Base-by-base conservation (phyloP, 73 alveolate species). In the Paramecium primaurelia region DNA sequence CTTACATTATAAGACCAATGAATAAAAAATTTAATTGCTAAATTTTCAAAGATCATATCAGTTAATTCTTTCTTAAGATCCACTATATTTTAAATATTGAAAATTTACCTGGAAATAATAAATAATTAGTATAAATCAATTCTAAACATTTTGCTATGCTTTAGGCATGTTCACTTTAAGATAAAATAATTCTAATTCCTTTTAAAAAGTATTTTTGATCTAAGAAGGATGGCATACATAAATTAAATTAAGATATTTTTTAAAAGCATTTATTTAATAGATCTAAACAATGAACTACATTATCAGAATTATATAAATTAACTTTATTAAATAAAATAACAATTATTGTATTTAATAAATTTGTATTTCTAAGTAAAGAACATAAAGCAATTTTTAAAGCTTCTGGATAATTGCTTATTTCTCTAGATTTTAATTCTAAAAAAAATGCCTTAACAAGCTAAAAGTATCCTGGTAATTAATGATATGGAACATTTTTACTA, bases 381-480 rank as follows among this genome's bases (percentile, higher is more conserved):
- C 93, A 71, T 26, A 97, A 51, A 4, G 97, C 93, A 22, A 87
- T 93, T 44, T 94, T 94, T 40, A 97, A 86, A 26, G 98, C 97
- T 47, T 97, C 97, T 14, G 99, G 99, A 89, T 97, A 97, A 32
- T 80, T 73, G 0, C 94, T 75, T 12, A 97, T 80, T n/a, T 94
- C 97, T 86, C 99, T 88, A 22, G 86, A 94, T 83, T 95, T 97
- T 92, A 97, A 58, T 80, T 97, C 99, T 10, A 94, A 47, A 18
- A 97, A 68, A 40, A 97, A 92, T 8, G 96, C 94, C 80, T 95
- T 95, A 14, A 97, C 88, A 14, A 97, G 93, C n/a, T 75, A 59
- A 47, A 54, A 85, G 75, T 96, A 96, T 30, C 99, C 99, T n/a
- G 99, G 99, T 25, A 97, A 84, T 86, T 95, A 94, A 44, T 90